Conservation (phyloP, 2,329 filamentous ascomycete species). For the Colletotrichum gloeosporioides region DNA sequence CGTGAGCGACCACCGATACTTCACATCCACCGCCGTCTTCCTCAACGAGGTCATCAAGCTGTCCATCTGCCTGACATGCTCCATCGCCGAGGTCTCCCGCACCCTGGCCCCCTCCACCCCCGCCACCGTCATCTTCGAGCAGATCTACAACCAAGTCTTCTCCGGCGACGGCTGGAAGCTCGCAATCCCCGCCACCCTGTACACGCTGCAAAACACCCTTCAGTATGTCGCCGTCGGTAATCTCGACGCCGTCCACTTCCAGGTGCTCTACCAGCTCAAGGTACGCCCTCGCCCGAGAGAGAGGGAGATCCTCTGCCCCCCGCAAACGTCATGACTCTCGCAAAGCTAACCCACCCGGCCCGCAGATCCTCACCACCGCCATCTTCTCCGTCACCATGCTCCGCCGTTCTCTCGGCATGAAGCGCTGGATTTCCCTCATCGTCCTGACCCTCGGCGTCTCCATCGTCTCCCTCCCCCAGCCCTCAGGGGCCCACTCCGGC, state of each 20-base stretch:
- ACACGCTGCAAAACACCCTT: conserved; percentile 91
- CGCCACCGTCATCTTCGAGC: conserved; percentile 78
- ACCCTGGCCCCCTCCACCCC: conserved; percentile 80
- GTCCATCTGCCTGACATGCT: conserved; percentile 82
- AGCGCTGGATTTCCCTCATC: conserved; percentile 82
- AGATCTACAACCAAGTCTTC: conserved; percentile 82
- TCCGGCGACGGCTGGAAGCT: conserved; percentile 94
- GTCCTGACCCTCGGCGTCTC: conserved; percentile 83
- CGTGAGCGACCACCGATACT: conserved; percentile 83
- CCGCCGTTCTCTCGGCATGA: conserved; percentile 69
- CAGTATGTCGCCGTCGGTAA: conserved; percentile 94
- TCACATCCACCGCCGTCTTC: conserved; percentile 92
- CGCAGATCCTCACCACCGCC: conserved; percentile 81
- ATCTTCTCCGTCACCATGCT: conserved; percentile 85
- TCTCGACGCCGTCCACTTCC: conserved; percentile 89
- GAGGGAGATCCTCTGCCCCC: neutral
- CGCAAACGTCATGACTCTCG: neutral
- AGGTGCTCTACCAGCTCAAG: conserved; percentile 93
- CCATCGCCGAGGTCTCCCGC: conserved; percentile 84
- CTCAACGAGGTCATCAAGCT: conserved; percentile 93
- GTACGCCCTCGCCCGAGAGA: conserved; percentile 36
- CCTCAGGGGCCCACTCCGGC: conserved; percentile 43
- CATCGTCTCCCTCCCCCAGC: conserved; percentile 77
- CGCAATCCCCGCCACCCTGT: conserved; percentile 85
- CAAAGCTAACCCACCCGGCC: neutral